Evolutionary conservation across 2,329 filamentous ascomycete species (phyloP).

Genomic region (Ascochyta pisi): DNA sequence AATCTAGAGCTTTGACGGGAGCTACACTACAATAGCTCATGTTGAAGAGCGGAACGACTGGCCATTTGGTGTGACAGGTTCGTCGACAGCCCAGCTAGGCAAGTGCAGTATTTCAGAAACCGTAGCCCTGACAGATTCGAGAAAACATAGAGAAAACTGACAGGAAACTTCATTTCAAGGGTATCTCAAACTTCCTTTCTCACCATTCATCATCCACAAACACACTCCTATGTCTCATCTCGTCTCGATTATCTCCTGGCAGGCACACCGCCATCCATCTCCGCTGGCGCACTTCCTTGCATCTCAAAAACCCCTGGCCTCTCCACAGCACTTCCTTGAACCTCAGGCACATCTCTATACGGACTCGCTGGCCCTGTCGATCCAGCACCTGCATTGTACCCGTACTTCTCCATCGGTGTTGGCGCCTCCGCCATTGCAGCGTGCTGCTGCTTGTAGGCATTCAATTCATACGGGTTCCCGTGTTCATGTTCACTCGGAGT

Average conservation of each 20-base stretch:
- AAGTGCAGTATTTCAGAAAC: too few relatives aligned
- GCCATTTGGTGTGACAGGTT: too few relatives aligned
- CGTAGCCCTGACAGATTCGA: too few relatives aligned
- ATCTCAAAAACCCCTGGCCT: slow-evolving; percentile 5
- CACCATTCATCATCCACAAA: not conserved
- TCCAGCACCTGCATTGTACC: not conserved
- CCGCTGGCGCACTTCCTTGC: slow-evolving; percentile 11
- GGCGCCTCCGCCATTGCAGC: slow-evolving; percentile 6
- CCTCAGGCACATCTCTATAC: slow-evolving; percentile 8
- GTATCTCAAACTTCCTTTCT: not conserved
- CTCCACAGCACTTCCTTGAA: slow-evolving; percentile 1
- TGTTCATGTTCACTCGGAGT: slow-evolving; percentile 14
- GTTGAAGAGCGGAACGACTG: too few relatives aligned
- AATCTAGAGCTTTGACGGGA: not conserved
- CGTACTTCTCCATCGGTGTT: slow-evolving; percentile 17
- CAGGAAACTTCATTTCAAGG: not conserved
- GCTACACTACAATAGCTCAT: too few relatives aligned
- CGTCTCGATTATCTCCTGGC: not conserved
- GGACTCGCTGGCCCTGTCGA: not conserved
- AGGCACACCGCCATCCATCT: slow-evolving; percentile 11
- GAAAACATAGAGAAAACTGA: too few relatives aligned
- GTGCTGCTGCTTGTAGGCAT: slow-evolving; percentile 8
- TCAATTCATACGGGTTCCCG: slow-evolving; percentile 17
- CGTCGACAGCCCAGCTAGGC: too few relatives aligned
- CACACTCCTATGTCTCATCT: not conserved